These are phyloP conservation scores for Tolypocladium endophyticum DNA, from an alignment of 2,329 filamentous ascomycete species.

Conservation along the genomic window DNA sequence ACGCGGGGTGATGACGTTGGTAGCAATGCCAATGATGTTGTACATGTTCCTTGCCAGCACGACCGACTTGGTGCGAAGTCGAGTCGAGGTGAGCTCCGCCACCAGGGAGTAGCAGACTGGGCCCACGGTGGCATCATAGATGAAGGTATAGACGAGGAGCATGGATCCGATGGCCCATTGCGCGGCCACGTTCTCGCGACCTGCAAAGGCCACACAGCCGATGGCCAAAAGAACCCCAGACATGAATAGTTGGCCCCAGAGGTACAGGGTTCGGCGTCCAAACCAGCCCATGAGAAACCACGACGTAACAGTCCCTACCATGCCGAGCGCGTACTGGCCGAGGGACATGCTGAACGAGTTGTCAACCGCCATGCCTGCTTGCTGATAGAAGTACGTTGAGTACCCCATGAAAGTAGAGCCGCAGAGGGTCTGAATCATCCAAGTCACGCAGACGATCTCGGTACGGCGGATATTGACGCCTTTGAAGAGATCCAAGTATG, in stretches of 20 bases:
- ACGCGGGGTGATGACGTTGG: conserved; percentile 33
- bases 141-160: conserved; percentile 31
- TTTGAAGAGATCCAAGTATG: conserved; percentile 37
- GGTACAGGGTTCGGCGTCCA: conserved; percentile 34
- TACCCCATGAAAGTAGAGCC: conserved; percentile 42
- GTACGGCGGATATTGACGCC: conserved; percentile 34
- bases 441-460: conserved; percentile 33
- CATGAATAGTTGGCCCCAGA: conserved; percentile 38
- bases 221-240: conserved; percentile 28
- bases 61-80: conserved; percentile 34
- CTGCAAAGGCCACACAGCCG: conserved; percentile 43
- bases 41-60: conserved; percentile 35
- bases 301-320: conserved; percentile 32
- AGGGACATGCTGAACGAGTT: conserved; percentile 29
- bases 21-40: conserved; percentile 36
- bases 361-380: conserved; percentile 27
- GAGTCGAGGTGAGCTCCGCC: conserved; percentile 35
- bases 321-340: conserved; percentile 31
- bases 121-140: conserved; percentile 27
- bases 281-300: conserved; percentile 33
- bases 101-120: conserved; percentile 77
- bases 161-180: conserved; percentile 38
- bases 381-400: conserved; percentile 41
- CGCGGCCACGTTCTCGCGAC: conserved; percentile 31
- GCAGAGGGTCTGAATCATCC: conserved; percentile 29